Evolutionary conservation across 805 yeast genomes (phyloP).

Genomic region (Cyberlindnera nakhonratchasimensis): DNA sequence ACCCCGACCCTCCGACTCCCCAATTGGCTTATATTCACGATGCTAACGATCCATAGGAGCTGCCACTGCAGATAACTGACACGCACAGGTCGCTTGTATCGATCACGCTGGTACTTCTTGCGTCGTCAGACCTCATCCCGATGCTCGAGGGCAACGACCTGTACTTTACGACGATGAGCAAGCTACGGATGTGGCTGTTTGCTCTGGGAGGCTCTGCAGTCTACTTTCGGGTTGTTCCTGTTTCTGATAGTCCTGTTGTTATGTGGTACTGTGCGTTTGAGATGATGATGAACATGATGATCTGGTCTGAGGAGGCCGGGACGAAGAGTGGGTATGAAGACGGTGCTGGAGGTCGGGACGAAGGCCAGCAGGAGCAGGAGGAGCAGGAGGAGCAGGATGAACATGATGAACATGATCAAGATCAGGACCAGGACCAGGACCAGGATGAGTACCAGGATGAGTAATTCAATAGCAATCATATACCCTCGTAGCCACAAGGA

Average conservation of each 20-base stretch:
- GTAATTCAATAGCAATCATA: too few species aligned
- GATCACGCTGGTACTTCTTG: not conserved
- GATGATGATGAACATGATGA: slow-evolving; percentile 5
- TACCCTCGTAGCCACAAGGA: too few species aligned
- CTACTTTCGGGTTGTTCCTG: slow-evolving; percentile 1
- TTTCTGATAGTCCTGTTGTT: not conserved
- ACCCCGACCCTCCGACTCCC: too few species aligned
- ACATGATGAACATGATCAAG: too few species aligned
- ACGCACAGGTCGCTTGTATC: slow-evolving; percentile 2
- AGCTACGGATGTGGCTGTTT: slow-evolving; percentile 1
- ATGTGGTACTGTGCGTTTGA: slow-evolving; percentile 3
- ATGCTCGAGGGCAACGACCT: slow-evolving; percentile 8
- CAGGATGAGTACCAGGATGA: not conserved
- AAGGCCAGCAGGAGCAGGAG: not conserved
- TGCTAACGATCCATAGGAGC: slow-evolving; percentile 4
- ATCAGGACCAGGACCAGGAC: not conserved
- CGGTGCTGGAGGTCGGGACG: not conserved
- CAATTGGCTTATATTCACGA: too few species aligned
- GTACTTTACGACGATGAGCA: slow-evolving; percentile 8
- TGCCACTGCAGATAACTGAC: slow-evolving; percentile 3
- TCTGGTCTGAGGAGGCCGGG: slow-evolving; percentile 4
- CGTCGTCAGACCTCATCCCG: slow-evolving; percentile 9
- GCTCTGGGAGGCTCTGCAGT: slow-evolving; percentile 4
- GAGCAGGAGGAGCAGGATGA: not conserved
- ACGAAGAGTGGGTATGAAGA: not conserved